A percentile compares a stretch with the other conserved stretches of the same genome.
These are phyloP conservation scores for Podospora bellae-mahoneyi DNA, from an alignment of 495 filamentous ascomycete genomes.

Conservation along the genomic window DNA sequence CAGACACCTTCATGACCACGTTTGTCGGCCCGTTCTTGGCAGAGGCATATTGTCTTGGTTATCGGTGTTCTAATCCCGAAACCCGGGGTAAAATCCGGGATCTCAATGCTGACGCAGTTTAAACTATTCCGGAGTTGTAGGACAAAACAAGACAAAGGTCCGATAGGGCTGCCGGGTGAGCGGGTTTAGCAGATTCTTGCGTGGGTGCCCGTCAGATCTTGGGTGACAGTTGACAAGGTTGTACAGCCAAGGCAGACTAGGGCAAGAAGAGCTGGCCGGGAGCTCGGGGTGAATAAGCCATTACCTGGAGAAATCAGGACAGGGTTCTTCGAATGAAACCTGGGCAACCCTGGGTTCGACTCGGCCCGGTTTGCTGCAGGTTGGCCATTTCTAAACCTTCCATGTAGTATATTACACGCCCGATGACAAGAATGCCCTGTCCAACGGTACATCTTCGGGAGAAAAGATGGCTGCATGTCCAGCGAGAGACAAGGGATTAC, in stretches of 20 bases:
- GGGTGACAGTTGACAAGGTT: not conserved
- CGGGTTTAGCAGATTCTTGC: not conserved
- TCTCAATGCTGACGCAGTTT: not conserved
- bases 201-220: not conserved
- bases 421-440: not conserved
- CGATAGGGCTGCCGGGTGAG: not conserved
- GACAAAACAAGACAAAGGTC: not conserved
- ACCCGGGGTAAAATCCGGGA: not conserved
- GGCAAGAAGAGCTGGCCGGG: not conserved
- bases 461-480: not conserved
- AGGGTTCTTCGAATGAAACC: not conserved
- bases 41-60: not conserved
- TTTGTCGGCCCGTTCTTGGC: not conserved
- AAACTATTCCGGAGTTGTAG: not conserved
- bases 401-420: not conserved
- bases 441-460: not conserved
- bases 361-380: not conserved
- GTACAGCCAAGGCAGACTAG: not conserved
- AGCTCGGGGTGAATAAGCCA: not conserved
- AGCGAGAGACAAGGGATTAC: not conserved
- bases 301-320: not conserved
- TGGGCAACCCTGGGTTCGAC: not conserved
- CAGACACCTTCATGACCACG: not conserved
- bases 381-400: not conserved
- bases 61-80: not conserved